These are phyloP conservation scores for Epichloe sylvatica DNA, from an alignment of 2,329 filamentous ascomycete species.

Conservation along the genomic window DNA sequence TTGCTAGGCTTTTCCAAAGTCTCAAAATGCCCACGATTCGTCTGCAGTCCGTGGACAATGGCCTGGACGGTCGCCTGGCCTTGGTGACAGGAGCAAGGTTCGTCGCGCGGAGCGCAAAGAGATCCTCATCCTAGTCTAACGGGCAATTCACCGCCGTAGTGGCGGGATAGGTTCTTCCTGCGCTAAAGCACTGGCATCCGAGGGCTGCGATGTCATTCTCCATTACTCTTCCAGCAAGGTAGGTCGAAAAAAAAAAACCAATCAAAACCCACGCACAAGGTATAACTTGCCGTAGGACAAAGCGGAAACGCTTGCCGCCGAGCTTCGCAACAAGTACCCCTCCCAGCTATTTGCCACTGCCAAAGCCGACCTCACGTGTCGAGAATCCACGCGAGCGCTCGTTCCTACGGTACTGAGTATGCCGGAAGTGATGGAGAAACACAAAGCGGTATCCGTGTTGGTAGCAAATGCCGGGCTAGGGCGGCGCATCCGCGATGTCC, in stretches of 20 bases:
- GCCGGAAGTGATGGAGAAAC: background rate
- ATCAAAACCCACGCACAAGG: too few relatives aligned
- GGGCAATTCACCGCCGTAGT: background rate
- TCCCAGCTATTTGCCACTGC: slow-evolving; percentile 3
- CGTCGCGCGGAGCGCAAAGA: background rate
- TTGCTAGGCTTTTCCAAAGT: background rate
- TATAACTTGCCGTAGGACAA: slow-evolving; percentile 1
- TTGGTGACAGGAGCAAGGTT: slow-evolving; percentile 6
- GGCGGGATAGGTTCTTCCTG: slow-evolving; percentile 6
- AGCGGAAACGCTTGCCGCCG: background rate
- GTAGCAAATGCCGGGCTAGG: slow-evolving; percentile 6
- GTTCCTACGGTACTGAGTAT: background rate
- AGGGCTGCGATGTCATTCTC: slow-evolving; percentile 5
- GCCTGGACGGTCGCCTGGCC: background rate
- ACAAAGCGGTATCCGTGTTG: slow-evolving; percentile 3
- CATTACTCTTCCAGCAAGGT: slow-evolving; percentile 6
- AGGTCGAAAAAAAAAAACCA: background rate
- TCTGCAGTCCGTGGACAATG: slow-evolving; percentile 3
- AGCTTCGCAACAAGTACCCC: background rate
- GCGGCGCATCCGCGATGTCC: slow-evolving; percentile 4
- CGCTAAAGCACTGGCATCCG: slow-evolving; percentile 2
- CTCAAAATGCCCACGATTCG: background rate
- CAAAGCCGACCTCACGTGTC: slow-evolving; percentile 3
- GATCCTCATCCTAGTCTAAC: background rate
- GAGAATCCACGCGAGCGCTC: slow-evolving; percentile 3